These are phyloP conservation scores for Nyctanthes arbortristis DNA, from an alignment of 257 asterid species.

Conservation along the genomic window DNA sequence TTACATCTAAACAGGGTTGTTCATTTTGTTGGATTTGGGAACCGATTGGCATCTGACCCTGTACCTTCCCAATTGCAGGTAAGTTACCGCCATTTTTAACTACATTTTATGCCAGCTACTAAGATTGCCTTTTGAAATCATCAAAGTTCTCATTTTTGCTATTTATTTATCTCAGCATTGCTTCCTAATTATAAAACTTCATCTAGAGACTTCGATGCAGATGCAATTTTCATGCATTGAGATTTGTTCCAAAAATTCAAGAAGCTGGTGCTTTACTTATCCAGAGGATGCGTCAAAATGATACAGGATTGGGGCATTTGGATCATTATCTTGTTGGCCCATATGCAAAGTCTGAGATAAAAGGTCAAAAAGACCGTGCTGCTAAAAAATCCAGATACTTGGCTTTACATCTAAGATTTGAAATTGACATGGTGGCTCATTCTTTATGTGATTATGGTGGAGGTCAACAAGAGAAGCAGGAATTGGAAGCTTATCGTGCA, in stretches of 20 bases:
- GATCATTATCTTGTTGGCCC: constrained; percentile 89
- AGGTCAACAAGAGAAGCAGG: constrained; percentile 73
- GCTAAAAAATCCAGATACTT: constrained; percentile 65
- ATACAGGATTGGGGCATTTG: constrained; percentile 69
- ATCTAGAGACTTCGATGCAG: constrained; percentile 99
- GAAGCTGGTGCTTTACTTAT: constrained; percentile 86
- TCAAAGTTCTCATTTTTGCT: constrained; percentile 11
- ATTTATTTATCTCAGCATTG: constrained; percentile 36
- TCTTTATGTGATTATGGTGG: constrained; percentile 94
- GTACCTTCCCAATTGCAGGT: constrained; percentile 85
- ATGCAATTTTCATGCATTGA: constrained; percentile 93
- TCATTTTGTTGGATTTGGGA: constrained; percentile 98
- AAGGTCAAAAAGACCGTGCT: constrained; percentile 50
- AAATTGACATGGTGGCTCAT: constrained; percentile 99
- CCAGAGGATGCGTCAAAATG: constrained; percentile 86
- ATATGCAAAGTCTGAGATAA: constrained; percentile 48
- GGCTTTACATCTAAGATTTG: constrained; percentile 95
- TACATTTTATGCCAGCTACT: constrained; percentile 25
- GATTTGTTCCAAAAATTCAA: constrained; percentile 88
- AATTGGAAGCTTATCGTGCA: constrained; percentile 74
- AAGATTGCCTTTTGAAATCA: constrained; percentile 14
- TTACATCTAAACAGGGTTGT: constrained; percentile 79
- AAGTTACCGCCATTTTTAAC: constrained; percentile 25
- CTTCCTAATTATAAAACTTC: constrained; percentile 80
- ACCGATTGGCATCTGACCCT: constrained; percentile 98